A percentile compares a stretch with the other conserved stretches of the same genome.
Conservation (phyloP, 2,329 filamentous ascomycete species). For the Chrysoporthe cubensis region DNA sequence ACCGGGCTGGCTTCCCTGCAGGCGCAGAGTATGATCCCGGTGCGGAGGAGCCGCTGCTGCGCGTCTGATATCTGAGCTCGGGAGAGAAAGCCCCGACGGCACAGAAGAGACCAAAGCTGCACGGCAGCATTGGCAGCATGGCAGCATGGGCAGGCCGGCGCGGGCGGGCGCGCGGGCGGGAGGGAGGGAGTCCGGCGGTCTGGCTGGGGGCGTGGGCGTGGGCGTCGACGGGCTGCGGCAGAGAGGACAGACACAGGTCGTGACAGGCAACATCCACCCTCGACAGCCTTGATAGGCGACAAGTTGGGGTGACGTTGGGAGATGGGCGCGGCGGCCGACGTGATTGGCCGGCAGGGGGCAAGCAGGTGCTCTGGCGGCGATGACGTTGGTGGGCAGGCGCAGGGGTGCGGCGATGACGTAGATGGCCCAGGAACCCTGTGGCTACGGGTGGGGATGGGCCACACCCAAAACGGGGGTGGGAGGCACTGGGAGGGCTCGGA, state of each 20-base stretch:
- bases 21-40: conserved; percentile 4
- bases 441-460: background rate
- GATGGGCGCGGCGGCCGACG: background rate
- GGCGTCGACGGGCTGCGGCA: too few relatives aligned
- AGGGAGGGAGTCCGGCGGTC: too few relatives aligned
- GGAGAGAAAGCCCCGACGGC: conserved; percentile 2
- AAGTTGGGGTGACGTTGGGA: conserved; percentile 8
- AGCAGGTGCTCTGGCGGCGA: conserved; percentile 16
- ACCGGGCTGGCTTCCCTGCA: background rate
- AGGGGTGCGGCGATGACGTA: conserved; percentile 21
- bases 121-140: background rate
- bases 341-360: conserved; percentile 18
- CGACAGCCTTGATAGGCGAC: background rate
- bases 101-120: background rate
- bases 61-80: conserved; percentile 6
- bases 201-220: too few relatives aligned
- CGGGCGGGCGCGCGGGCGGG: too few relatives aligned
- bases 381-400: conserved; percentile 15
- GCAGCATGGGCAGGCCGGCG: too few relatives aligned
- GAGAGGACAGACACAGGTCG: too few relatives aligned
- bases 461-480: background rate
- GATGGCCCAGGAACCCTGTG: conserved; percentile 1
- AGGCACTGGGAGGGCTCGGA: background rate
- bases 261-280: too few relatives aligned
- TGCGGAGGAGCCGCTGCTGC: conserved; percentile 1